Evolutionary conservation across 129 eudicot species (phyloP), one percentile per base, ranked within the genome.

Genomic region (Lactuca saligna): DNA sequence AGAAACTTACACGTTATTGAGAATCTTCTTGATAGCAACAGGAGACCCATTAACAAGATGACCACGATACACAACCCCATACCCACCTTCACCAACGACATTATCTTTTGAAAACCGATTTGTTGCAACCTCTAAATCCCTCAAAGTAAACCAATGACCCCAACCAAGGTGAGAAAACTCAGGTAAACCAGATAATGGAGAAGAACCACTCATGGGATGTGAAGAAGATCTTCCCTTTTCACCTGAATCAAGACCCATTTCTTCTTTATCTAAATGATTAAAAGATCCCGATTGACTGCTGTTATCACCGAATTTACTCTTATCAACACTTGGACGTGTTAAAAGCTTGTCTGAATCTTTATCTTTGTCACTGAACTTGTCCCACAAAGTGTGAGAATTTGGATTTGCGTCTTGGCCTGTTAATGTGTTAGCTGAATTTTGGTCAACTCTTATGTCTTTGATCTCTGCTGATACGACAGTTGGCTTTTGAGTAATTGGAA

Each of bases 91-190:
- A 53, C 96, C 96, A 73, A 89, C 84, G 42, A 89, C 74, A 53
- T 89, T 84, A 33, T 89, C 88, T 70, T 86, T 89, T 6, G 94
- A 84, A 78, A 89, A 89, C 37, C 83, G 74, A 35, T 84, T 73
- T 11, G 96, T 89, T 15, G 96, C 96, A 29, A 50, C 65, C 77
- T 89, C 88, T n/a, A 89, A 81, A 63, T 89, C 96, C 78, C 96
- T 66, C 59, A 89, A 56, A 1, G 96, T 89, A 77, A 89, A 89
- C 96, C 96, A 89, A 68, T 89, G 96, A 10, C 96, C 96, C 96
- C 96, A 89, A 54, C 96, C 96, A 74, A 89, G 86, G 39, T 84
- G 96, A 53, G 96, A 89, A 59, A 89, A 84, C 68, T 89, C 96
- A 2, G 96, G 88, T 54, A 86, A 73, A 57, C 96, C 94, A 20